phyloP scores from a whole-genome alignment of 768 basidiomycete species.

The Multifurca ochricompacta region DNA sequence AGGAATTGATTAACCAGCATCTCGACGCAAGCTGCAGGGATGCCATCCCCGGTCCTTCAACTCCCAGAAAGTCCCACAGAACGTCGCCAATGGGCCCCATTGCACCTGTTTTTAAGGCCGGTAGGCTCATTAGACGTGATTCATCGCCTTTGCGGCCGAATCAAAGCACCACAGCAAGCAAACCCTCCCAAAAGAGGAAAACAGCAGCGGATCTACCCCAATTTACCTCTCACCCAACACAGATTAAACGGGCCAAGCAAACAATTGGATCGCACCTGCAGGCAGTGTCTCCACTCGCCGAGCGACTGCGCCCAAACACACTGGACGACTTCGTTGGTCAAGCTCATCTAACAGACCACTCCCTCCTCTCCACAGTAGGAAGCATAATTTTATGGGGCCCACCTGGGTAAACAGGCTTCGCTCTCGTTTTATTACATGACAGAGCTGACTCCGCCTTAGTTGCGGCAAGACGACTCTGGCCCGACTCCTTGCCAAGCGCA shows the following conservation, averaged over 20 bases:
- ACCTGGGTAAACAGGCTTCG: constrained; percentile 42
- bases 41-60: constrained; percentile 6
- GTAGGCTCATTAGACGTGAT: not conserved
- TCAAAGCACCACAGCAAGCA: not conserved
- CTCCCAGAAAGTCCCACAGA: not conserved
- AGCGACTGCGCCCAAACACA: constrained; percentile 56
- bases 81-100: not conserved
- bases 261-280: constrained; percentile 18
- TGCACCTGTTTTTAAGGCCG: constrained; percentile 8
- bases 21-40: constrained; percentile 15
- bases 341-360: constrained; percentile 50
- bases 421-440: not conserved
- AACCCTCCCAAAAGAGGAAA: constrained; percentile 1
- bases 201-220: not conserved
- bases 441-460: constrained; percentile 26
- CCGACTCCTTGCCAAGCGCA: constrained; percentile 55
- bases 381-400: constrained; percentile 72
- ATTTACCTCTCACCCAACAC: not conserved
- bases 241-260: constrained; percentile 3
- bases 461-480: constrained; percentile 76
- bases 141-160: not conserved
- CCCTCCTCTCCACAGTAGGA: constrained; percentile 48
- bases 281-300: constrained; percentile 56
- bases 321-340: constrained; percentile 76
- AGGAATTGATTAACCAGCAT: constrained; percentile 13